These are phyloP conservation scores for Cladobotryum protrusum DNA, from an alignment of 2,329 filamentous ascomycete genomes.

Conservation along the genomic window DNA sequence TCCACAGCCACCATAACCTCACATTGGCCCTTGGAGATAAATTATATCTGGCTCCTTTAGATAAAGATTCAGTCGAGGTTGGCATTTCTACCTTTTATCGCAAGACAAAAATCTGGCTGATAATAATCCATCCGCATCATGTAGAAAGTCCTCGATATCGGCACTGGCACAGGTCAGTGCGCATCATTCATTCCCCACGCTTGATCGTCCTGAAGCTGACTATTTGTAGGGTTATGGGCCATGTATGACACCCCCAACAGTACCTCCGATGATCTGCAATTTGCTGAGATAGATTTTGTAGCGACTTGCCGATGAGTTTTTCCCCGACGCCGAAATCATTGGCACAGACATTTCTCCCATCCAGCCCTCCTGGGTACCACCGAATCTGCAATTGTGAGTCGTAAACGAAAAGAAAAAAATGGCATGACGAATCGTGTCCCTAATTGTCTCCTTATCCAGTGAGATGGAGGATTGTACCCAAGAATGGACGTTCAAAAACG, in stretches of 20 bases:
- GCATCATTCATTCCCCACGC: neutral
- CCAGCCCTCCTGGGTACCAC: slow-evolving; percentile 44
- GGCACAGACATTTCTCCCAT: slow-evolving; percentile 53
- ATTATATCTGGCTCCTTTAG: slow-evolving; percentile 18
- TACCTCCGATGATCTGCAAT: neutral
- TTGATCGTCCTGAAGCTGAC: neutral
- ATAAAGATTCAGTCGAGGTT: slow-evolving; percentile 7
- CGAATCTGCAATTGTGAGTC: slow-evolving; percentile 9
- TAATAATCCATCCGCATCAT: slow-evolving; percentile 6
- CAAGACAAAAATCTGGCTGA: no score
- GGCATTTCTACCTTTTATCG: neutral
- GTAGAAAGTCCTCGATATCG: slow-evolving; percentile 23
- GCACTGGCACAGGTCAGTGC: slow-evolving; percentile 18
- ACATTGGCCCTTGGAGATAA: slow-evolving; percentile 23
- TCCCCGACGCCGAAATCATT: slow-evolving; percentile 37
- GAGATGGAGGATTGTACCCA: slow-evolving; percentile 28
- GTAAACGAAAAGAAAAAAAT: neutral
- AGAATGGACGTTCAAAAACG: slow-evolving; percentile 22
- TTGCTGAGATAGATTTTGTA: slow-evolving; percentile 32
- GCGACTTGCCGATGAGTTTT: slow-evolving; percentile 42
- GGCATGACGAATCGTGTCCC: neutral
- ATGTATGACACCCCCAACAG: slow-evolving; percentile 9
- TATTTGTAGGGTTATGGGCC: slow-evolving; percentile 9
- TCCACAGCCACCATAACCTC: slow-evolving; percentile 14
- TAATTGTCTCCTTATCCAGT: slow-evolving; percentile 1